phyloP scores from a whole-genome alignment of 2,329 filamentous ascomycete genomes.

The Fusarium denticulatum region DNA sequence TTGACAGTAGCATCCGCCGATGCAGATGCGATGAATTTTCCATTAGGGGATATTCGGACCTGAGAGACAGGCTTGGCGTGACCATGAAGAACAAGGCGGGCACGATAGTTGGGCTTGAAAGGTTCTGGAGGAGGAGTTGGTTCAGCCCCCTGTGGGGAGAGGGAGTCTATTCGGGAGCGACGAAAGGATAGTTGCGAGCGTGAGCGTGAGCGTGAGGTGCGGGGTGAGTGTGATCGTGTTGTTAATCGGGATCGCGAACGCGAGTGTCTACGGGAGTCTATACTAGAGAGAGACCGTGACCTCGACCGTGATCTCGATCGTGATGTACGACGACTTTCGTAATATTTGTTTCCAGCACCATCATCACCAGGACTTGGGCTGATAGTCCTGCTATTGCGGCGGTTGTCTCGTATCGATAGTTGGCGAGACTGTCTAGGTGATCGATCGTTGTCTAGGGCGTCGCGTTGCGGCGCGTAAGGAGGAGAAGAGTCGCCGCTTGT shows the following conservation, averaged over 20 bases:
- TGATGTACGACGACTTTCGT: constrained; percentile 46
- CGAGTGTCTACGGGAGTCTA: constrained; percentile 49
- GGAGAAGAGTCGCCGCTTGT: constrained; percentile 45
- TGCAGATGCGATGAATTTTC: constrained; percentile 86
- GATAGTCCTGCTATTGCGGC: constrained; percentile 34
- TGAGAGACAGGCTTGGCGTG: constrained; percentile 84
- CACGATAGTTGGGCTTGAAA: constrained; percentile 71
- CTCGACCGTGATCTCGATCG: constrained; percentile 47
- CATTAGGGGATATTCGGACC: constrained; percentile 91
- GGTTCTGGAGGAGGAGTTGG: constrained; percentile 59
- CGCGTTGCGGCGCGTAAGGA: constrained; percentile 40
- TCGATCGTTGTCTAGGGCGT: constrained; percentile 21
- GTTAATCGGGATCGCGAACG: constrained; percentile 47
- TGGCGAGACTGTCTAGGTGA: constrained; percentile 17
- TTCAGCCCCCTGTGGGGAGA: constrained; percentile 39
- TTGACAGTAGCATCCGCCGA: constrained; percentile 92
- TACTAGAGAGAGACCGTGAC: constrained; percentile 50
- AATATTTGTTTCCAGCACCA: constrained; percentile 38
- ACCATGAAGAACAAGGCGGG: constrained; percentile 76
- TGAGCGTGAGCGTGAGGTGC: constrained; percentile 46
- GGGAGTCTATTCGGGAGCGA: constrained; percentile 46
- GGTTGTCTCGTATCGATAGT: constrained; percentile 33
- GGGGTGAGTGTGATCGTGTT: constrained; percentile 45
- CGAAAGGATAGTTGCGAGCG: constrained; percentile 45
- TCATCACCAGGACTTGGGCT: constrained; percentile 41